These are phyloP conservation scores for Linnemannia hyalina DNA, from an alignment of 192 early-diverging fungal genomes.

Conservation along the genomic window DNA sequence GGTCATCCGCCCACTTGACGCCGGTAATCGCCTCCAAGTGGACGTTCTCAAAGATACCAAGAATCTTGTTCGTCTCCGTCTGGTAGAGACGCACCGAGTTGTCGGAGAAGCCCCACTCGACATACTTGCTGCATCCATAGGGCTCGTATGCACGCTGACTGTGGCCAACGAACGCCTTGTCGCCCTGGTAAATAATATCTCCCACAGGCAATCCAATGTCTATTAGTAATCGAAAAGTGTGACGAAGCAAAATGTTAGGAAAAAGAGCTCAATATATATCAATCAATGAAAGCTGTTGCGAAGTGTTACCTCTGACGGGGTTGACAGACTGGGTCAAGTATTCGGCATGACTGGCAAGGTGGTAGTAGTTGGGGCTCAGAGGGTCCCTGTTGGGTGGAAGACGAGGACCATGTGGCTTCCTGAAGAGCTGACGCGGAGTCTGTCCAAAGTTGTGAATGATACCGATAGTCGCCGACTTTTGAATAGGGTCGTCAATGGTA, in stretches of 20 bases:
- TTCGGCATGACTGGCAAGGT: slow-evolving; percentile 62
- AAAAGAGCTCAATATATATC: neutral
- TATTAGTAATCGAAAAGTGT: slow-evolving; percentile 7
- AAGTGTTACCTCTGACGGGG: slow-evolving; percentile 63
- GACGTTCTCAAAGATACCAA: slow-evolving; percentile 72
- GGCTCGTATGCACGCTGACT: slow-evolving; percentile 57
- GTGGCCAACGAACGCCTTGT: slow-evolving; percentile 56
- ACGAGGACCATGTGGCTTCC: slow-evolving; percentile 82
- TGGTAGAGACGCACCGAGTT: slow-evolving; percentile 68
- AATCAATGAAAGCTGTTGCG: neutral
- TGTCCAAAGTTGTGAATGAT: slow-evolving; percentile 99
- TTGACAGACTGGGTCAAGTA: slow-evolving; percentile 65
- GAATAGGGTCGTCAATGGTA: slow-evolving; percentile 87
- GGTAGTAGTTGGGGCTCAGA: slow-evolving; percentile 55
- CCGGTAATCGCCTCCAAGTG: slow-evolving; percentile 70
- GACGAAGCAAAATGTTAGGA: neutral
- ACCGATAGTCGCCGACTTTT: slow-evolving; percentile 90
- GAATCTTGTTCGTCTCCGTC: slow-evolving; percentile 64
- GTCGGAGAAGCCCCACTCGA: slow-evolving; percentile 77
- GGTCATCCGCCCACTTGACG: slow-evolving; percentile 69
- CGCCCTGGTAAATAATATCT: slow-evolving; percentile 62
- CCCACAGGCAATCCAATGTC: slow-evolving; percentile 67
- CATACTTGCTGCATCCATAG: slow-evolving; percentile 64
- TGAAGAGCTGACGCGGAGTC: slow-evolving; percentile 92
- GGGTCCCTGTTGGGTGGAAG: slow-evolving; percentile 54